phyloP scores from a whole-genome alignment of 805 yeast species.

The Pichia sporocuriosa region DNA sequence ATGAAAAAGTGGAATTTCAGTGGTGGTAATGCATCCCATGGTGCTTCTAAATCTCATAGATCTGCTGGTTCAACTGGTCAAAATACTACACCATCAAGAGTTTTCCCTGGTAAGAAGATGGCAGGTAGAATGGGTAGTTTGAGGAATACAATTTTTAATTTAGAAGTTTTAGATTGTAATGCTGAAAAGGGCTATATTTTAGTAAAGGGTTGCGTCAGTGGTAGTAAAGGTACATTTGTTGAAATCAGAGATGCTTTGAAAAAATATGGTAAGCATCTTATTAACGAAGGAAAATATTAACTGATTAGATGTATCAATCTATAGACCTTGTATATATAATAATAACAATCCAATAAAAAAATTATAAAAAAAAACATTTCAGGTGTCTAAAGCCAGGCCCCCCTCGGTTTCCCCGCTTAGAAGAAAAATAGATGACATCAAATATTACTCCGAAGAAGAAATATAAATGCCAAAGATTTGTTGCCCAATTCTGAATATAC shows the following conservation, averaged over 20 bases:
- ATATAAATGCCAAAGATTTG: too few species aligned
- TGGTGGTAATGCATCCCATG: conserved; percentile 91
- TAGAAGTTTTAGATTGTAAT: conserved; percentile 70
- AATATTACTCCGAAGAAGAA: too few species aligned
- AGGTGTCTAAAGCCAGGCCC: background rate
- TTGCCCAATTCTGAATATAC: too few species aligned
- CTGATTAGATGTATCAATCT: background rate
- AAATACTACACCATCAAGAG: conserved; percentile 93
- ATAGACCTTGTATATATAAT: background rate
- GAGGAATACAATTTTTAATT: conserved; percentile 66
- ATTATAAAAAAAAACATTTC: background rate
- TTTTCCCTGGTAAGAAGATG: conserved; percentile 95
- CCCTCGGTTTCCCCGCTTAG: background rate
- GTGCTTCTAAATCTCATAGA: conserved; percentile 90
- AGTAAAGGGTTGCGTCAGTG: conserved; percentile 87
- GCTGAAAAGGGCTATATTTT: conserved; percentile 75
- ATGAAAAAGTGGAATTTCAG: conserved; percentile 90
- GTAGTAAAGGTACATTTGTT: conserved; percentile 72
- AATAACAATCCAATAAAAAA: background rate
- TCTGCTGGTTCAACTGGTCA: conserved; percentile 97
- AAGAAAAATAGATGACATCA: background rate
- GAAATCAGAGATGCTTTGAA: conserved; percentile 75
- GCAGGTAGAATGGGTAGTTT: conserved; percentile 93
- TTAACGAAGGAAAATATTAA: conserved; percentile 8
- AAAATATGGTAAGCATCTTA: conserved; percentile 26